Conservation (phyloP, 2,329 filamentous ascomycete genomes). For the Diaporthe sp. region DNA sequence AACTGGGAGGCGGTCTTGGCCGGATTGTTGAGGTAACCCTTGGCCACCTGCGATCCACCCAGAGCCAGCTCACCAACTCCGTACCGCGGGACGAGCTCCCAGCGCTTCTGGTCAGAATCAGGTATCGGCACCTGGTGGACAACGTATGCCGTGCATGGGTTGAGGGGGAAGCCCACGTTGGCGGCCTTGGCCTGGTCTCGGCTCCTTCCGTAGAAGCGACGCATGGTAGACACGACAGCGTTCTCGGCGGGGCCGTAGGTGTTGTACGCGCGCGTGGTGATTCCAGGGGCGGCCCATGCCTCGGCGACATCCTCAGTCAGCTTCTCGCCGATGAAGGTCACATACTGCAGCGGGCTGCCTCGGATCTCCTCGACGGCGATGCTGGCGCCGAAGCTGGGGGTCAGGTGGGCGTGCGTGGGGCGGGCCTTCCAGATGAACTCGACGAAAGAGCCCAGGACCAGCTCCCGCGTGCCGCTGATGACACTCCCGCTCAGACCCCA, state of each 20-base stretch:
- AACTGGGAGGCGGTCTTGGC: slow-evolving; percentile 32
- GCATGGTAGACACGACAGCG: slow-evolving; percentile 42
- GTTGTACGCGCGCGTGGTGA: slow-evolving; percentile 36
- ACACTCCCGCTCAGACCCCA: slow-evolving; percentile 70
- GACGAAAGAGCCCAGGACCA: slow-evolving; percentile 62
- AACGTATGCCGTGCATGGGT: slow-evolving; percentile 19
- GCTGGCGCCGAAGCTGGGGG: slow-evolving; percentile 24
- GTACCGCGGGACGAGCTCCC: slow-evolving; percentile 24
- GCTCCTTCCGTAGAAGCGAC: slow-evolving; percentile 25
- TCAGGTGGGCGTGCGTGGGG: slow-evolving; percentile 25
- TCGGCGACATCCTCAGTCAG: slow-evolving; percentile 45
- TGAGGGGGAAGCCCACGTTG: slow-evolving; percentile 37
- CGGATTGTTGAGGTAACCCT: slow-evolving; percentile 30
- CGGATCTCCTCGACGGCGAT: slow-evolving; percentile 38
- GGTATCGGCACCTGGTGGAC: slow-evolving; percentile 15
- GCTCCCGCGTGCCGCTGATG: slow-evolving; percentile 66
- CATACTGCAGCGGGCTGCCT: slow-evolving; percentile 27
- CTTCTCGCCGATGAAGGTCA: slow-evolving; percentile 49
- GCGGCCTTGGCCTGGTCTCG: slow-evolving; percentile 46
- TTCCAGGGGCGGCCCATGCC: slow-evolving; percentile 48
- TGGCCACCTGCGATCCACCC: slow-evolving; percentile 37
- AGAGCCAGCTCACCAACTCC: slow-evolving; percentile 30
- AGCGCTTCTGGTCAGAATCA: slow-evolving; percentile 6
- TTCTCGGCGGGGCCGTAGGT: slow-evolving; percentile 28
- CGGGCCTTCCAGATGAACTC: slow-evolving; percentile 23